phyloP scores from a whole-genome alignment of 228 moss, liverwort and hornwort species.

The Sphagnum magellanicum region DNA sequence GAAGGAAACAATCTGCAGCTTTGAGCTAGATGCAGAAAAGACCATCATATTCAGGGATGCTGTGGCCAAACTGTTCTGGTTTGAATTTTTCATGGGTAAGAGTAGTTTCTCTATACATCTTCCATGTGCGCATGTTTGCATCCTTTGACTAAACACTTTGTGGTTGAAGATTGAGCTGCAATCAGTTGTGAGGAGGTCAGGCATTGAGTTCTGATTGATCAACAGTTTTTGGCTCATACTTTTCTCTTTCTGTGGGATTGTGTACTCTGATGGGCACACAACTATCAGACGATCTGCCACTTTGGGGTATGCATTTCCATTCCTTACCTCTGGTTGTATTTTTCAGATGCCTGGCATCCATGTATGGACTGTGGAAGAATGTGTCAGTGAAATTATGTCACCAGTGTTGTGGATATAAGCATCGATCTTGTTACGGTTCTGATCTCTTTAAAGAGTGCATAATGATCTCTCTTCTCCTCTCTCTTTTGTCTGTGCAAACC shows the following conservation, averaged over 20 bases:
- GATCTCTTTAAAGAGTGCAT: too few relatives aligned
- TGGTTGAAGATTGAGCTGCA: not conserved
- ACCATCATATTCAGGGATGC: constrained; percentile 42
- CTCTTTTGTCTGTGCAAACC: too few relatives aligned
- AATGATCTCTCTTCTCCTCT: too few relatives aligned
- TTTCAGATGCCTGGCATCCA: not conserved
- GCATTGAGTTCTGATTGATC: not conserved
- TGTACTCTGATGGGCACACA: not conserved
- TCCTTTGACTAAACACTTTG: not conserved
- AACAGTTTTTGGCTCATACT: not conserved
- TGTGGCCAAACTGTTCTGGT: constrained; percentile 58
- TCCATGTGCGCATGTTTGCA: not conserved
- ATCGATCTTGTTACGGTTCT: not conserved
- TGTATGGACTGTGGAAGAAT: not conserved
- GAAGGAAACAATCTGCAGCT: constrained; percentile 43
- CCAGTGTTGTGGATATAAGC: not conserved
- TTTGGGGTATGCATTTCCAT: constrained; percentile 47
- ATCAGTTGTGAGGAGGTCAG: not conserved
- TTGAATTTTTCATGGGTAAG: constrained; percentile 80
- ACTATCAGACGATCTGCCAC: constrained; percentile 64
- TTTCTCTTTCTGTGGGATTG: constrained; percentile 4
- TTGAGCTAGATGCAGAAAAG: constrained; percentile 25
- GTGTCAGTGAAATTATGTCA: not conserved
- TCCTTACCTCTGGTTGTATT: not conserved
- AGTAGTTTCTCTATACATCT: not conserved